Evolutionary conservation across 2,329 filamentous ascomycete genomes (phyloP).

Genomic region (Endoconidiophora polonica): DNA sequence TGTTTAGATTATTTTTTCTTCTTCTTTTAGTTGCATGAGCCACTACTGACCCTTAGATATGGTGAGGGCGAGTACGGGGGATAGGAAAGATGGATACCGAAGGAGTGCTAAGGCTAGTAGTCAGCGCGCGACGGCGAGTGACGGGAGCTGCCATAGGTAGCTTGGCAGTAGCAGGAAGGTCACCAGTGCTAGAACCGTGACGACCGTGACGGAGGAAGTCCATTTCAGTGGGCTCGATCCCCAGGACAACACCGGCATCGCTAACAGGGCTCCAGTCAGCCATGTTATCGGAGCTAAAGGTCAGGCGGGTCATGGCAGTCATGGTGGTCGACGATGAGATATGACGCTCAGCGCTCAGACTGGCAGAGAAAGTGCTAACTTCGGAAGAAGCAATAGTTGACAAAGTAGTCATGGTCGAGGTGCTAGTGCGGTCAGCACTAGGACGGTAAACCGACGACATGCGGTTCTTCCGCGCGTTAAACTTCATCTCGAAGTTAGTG

Average conservation of each 20-base stretch:
- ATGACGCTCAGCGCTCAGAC: conserved; percentile 31
- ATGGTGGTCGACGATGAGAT: conserved; percentile 38
- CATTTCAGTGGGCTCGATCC: conserved; percentile 8
- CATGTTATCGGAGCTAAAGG: conserved; percentile 28
- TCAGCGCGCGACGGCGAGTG: conserved; percentile 27
- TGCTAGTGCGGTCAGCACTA: conserved; percentile 31
- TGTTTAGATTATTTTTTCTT: not conserved
- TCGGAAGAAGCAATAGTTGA: conserved; percentile 19
- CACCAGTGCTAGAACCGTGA: conserved; percentile 11
- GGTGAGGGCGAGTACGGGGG: conserved; percentile 19
- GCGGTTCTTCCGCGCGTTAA: conserved; percentile 14
- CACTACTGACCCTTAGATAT: not conserved
- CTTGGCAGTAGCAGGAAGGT: conserved; percentile 11
- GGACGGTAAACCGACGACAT: conserved; percentile 19
- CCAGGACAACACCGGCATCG: conserved; percentile 16
- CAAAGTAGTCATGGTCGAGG: conserved; percentile 30
- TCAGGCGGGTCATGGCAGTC: conserved; percentile 35
- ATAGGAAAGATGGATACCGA: conserved; percentile 30
- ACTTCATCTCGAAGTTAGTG: conserved; percentile 10
- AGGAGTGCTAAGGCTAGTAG: conserved; percentile 28
- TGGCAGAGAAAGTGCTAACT: conserved; percentile 22
- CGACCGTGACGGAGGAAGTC: conserved; percentile 7
- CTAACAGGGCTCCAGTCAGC: conserved; percentile 14
- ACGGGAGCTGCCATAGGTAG: conserved; percentile 2
- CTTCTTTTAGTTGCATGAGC: not conserved